Conservation (phyloP, 495 filamentous ascomycete genomes). For the Lasiosphaeria miniovina region DNA sequence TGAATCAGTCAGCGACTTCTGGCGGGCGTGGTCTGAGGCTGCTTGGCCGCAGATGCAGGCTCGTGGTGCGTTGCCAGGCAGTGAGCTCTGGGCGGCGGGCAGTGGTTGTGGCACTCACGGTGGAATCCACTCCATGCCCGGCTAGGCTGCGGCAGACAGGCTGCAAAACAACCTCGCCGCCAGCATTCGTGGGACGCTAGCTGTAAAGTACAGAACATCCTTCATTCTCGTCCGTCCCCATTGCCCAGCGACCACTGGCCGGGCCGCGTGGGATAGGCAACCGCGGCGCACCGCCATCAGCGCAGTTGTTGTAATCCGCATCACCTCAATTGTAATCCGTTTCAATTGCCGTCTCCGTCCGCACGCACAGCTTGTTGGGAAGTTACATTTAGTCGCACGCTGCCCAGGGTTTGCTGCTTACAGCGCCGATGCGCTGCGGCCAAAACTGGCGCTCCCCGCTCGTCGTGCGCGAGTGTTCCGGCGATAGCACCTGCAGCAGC, state of each 20-base stretch:
- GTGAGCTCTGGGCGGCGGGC: slow-evolving; percentile 9
- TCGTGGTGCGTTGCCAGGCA: not conserved
- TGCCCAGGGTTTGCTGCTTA: slow-evolving; percentile 7
- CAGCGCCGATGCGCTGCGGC: slow-evolving; percentile 15
- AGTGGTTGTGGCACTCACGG: not conserved
- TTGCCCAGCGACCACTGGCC: not conserved
- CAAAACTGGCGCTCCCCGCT: slow-evolving; percentile 28
- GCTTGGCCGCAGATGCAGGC: slow-evolving; percentile 11
- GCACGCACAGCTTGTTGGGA: not conserved
- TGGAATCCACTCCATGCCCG: too few species aligned
- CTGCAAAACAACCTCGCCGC: slow-evolving; percentile 21
- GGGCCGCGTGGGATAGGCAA: not conserved
- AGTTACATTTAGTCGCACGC: not conserved
- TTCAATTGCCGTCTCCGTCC: too few species aligned
- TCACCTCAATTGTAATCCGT: not conserved
- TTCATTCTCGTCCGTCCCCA: not conserved
- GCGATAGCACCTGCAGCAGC: slow-evolving; percentile 19
- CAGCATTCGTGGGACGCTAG: slow-evolving; percentile 22
- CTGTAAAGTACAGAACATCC: not conserved
- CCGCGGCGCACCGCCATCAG: not conserved
- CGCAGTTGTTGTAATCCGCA: not conserved
- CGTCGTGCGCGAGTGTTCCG: slow-evolving; percentile 26
- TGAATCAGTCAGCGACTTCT: slow-evolving; percentile 26
- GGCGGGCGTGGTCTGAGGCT: slow-evolving; percentile 13
- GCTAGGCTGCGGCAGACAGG: too few species aligned